Percentiles rank a stretch among this genome's conserved stretches.
Evolutionary conservation across 345 rosid species (phyloP).

Genomic region (Gossypium herbaceum): DNA sequence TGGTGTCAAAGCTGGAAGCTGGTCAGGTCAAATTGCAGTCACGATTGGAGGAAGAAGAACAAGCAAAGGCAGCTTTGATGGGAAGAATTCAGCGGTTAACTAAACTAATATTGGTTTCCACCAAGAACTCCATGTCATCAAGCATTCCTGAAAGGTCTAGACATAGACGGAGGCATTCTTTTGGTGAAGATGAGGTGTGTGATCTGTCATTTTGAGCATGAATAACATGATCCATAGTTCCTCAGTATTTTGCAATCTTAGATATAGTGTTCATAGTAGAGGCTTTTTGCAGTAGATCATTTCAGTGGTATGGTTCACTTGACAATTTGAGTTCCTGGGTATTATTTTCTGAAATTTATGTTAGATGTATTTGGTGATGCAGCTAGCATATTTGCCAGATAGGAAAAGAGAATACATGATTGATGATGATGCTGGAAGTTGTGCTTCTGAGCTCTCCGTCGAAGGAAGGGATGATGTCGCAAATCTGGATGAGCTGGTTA

Average conservation of each 20-base stretch:
- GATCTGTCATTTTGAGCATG: conserved; percentile 6
- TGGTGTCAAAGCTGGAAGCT: conserved; percentile 59
- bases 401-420: conserved; percentile 55
- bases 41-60: conserved; percentile 68
- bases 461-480: conserved; percentile 54
- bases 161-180: conserved; percentile 64
- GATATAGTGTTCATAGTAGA: neutral
- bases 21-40: conserved; percentile 70
- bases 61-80: conserved; percentile 66
- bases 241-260: conserved; percentile 2
- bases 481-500: conserved; percentile 61
- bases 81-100: conserved; percentile 72
- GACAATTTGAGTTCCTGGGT: conserved; percentile 7
- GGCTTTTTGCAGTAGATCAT: conserved; percentile 6
- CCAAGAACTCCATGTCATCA: conserved; percentile 57
- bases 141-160: conserved; percentile 46
- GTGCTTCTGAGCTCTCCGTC: conserved; percentile 47
- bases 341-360: conserved; percentile 13
- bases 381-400: conserved; percentile 79
- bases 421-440: conserved; percentile 63
- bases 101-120: conserved; percentile 65
- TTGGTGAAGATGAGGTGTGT: conserved; percentile 73
- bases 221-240: conserved; percentile 1
- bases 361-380: conserved; percentile 27
- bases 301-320: conserved; percentile 10